Evolutionary conservation across 2,329 filamentous ascomycete species (phyloP), one percentile per base, ranked within the genome.

Genomic region (Aspergillus fructus): DNA sequence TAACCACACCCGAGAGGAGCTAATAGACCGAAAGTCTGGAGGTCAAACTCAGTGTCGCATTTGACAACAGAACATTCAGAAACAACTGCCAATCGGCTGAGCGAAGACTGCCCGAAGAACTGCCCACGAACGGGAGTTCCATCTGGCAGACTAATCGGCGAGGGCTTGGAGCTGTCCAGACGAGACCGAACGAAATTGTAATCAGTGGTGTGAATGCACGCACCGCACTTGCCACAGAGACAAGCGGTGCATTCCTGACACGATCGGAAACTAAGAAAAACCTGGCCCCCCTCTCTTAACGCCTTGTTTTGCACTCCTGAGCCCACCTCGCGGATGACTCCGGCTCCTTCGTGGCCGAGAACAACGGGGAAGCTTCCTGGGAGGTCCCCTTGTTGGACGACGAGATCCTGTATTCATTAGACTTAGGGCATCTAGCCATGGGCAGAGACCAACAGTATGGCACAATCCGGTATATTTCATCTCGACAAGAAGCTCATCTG

Each of bases 381-480:
- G 13, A 40, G 58, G 9, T 66, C 65, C 24, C 64, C 52, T 55
- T 67, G 64, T n/a, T 30, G 27, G 3, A 69, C 66, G 5, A 68
- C 64, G 49, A 71, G 57, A 49, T 71, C 68, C 68, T 51, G 15
- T 67, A 21, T 11, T 49, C 13, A 21, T 19, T 49, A 19, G 7
- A 34, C 5, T 13, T 37, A 30, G 30, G 13, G 21, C 19, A 19
- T 19, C 19, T 19, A 42, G 5, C 4, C 9, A 41, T 5, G 6
- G 34, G 11, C 1, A 23, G 7, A 23, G 30, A 53, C 64, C 34
- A 59, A 70, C 68, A 21, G 66, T 70, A 39, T 71, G 67, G 48
- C 73, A 74, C 17, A 75, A 52, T 1, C 73, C 72, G 0, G 71
- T 71, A 24, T 68, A 71, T 55, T 69, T 72, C 61, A 75, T 74